phyloP scores from a whole-genome alignment of 2,329 filamentous ascomycete genomes.

The Penicillium sp. region DNA sequence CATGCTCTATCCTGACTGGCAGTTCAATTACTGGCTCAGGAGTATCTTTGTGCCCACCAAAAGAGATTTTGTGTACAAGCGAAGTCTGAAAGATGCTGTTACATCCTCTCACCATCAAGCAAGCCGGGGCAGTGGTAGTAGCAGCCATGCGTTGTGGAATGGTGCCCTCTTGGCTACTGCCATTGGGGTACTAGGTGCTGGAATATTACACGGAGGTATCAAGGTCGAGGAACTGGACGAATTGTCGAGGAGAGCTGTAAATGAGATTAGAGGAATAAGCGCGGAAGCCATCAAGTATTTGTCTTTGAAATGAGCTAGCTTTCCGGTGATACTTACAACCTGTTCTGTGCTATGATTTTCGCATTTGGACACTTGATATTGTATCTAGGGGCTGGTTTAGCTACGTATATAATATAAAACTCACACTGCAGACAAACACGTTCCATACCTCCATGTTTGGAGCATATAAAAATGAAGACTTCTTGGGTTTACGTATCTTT shows the following conservation, averaged over 20 bases:
- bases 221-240: slow-evolving; percentile 8
- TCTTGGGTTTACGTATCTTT: no score
- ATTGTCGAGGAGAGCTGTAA: slow-evolving; percentile 11
- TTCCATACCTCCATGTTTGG: no score
- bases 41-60: slow-evolving; percentile 42
- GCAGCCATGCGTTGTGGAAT: not conserved
- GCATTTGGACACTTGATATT: not conserved
- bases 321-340: not conserved
- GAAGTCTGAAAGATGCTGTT: slow-evolving; percentile 9
- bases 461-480: no score
- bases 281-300: not conserved
- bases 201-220: slow-evolving; percentile 1
- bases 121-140: not conserved
- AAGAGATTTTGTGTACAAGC: slow-evolving; percentile 34
- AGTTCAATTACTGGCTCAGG: slow-evolving; percentile 47
- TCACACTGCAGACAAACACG: no score
- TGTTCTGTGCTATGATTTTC: not conserved
- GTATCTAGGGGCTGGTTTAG: no score
- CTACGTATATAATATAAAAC: no score
- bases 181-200: slow-evolving; percentile 12
- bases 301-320: not conserved
- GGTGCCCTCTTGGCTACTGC: slow-evolving; percentile 3
- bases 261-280: slow-evolving; percentile 7
- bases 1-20: slow-evolving; percentile 52
- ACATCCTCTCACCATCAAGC: slow-evolving; percentile 11